Evolutionary conservation across 441 rosid species (phyloP), one percentile per base, ranked within the genome.

Genomic region (Gossypium lobatum): DNA sequence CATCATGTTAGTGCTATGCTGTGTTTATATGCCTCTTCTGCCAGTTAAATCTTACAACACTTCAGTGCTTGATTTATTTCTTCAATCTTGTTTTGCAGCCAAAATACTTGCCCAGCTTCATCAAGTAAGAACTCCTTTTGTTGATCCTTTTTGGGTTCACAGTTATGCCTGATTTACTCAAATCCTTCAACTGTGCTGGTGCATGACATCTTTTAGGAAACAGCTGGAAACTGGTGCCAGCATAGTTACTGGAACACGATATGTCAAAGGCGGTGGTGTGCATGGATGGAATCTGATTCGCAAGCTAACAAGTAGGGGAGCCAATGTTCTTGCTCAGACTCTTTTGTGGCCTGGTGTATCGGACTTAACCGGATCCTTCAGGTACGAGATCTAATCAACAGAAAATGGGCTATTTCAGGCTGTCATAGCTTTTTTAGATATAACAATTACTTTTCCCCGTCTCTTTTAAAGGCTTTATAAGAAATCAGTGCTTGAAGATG

Each of bases 241-340:
- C 77, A 91, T 95, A 78, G 97, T 95, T 42, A 95, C 97, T 0
- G 98, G 99, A 72, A 95, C 99, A 71, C 85, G 98, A 13, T 95
- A 95, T 68, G 91, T 91, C 66, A 88, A 81, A 77, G 95, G 88
- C 17, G 99, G 99, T 34, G 97, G 98, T 48, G 97, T 95, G 31
- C 97, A 95, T 72, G 97, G 99, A 64, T 95, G 99, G 99, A 95
- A 88, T 82, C 93, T 95, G 68, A 89, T 93, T 96, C 92, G 98
- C 78, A 95, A 95, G 79, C 87, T 95, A 79, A 93, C 98, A 34
- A 95, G 99, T 72, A 88, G 98, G 80, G 98, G 99, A 78, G 99
- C 99, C 74, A 95, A 95, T 73, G 98, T 95, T 73, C 97, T 95
- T 60, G 99, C 98, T 34, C 97, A 93, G 26, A 95, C 99, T 58